These are phyloP conservation scores for Erysimum cheiri DNA, from an alignment of 441 rosid genomes.

Conservation along the genomic window DNA sequence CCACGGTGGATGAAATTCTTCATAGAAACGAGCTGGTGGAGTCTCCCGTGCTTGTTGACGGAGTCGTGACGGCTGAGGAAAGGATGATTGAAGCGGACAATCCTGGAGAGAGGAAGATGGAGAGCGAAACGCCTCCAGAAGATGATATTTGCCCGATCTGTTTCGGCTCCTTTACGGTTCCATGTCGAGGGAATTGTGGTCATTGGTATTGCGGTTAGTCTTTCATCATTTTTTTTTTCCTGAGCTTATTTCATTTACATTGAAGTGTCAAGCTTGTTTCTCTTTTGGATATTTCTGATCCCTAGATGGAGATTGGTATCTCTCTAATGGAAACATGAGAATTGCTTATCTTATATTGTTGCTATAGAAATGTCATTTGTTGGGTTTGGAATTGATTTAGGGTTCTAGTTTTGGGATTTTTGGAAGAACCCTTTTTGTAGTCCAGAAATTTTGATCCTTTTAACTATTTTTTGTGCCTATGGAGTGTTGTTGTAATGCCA, in stretches of 20 bases:
- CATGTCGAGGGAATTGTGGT: constrained; percentile 65
- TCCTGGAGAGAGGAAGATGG: constrained; percentile 35
- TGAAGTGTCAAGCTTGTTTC: background rate
- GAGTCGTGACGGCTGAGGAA: constrained; percentile 25
- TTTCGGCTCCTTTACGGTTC: constrained; percentile 54
- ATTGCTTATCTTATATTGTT: background rate
- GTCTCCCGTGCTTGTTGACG: constrained; percentile 25
- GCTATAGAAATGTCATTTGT: background rate
- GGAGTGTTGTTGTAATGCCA: background rate
- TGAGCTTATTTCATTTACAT: constrained; percentile 1
- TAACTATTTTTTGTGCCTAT: background rate
- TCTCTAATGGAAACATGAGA: background rate
- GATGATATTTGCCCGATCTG: constrained; percentile 69
- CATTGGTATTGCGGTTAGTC: constrained; percentile 73
- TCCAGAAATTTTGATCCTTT: background rate
- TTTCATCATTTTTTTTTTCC: background rate
- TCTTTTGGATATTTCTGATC: constrained; percentile 4
- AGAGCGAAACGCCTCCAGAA: constrained; percentile 54
- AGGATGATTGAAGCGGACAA: constrained; percentile 23
- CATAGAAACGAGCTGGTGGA: constrained; percentile 16
- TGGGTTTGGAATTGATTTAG: constrained; percentile 22
- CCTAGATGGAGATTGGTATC: background rate
- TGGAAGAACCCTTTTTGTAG: background rate
- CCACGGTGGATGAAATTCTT: background rate
- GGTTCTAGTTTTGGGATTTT: background rate